Evolutionary conservation across 495 filamentous ascomycete genomes (phyloP).

Genomic region (Aspergillus ellipticus): DNA sequence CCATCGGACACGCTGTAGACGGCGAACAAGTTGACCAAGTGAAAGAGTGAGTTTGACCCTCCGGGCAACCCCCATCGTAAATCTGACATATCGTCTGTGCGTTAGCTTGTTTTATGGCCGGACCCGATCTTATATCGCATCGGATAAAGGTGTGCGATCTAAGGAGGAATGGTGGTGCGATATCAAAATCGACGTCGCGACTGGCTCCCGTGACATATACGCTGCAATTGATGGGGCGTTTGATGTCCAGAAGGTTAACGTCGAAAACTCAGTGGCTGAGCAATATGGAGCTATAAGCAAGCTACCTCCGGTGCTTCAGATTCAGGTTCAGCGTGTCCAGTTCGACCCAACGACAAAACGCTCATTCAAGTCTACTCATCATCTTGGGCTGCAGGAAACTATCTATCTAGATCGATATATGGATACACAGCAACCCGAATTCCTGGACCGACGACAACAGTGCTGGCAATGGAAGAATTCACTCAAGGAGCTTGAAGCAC

Average conservation of each 20-base stretch:
- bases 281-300: slow-evolving; percentile 73
- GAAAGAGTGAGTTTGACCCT: slow-evolving; percentile 50
- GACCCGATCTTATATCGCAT: slow-evolving; percentile 51
- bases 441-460: slow-evolving; percentile 60
- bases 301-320: slow-evolving; percentile 80
- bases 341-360: slow-evolving; percentile 58
- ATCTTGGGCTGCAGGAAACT: slow-evolving; percentile 67
- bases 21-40: slow-evolving; percentile 79
- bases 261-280: slow-evolving; percentile 58
- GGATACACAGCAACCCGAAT: slow-evolving; percentile 55
- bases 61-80: neutral
- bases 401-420: slow-evolving; percentile 91
- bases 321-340: slow-evolving; percentile 79
- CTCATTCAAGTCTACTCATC: slow-evolving; percentile 73
- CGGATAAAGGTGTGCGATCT: slow-evolving; percentile 37
- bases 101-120: slow-evolving; percentile 57
- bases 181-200: slow-evolving; percentile 61
- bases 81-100: slow-evolving; percentile 7
- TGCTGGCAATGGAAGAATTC: slow-evolving; percentile 72
- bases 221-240: slow-evolving; percentile 81
- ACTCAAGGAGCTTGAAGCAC: slow-evolving; percentile 52
- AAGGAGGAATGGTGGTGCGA: slow-evolving; percentile 60
- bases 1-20: slow-evolving; percentile 53
- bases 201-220: slow-evolving; percentile 66
- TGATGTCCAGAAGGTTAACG: slow-evolving; percentile 67